Conservation (phyloP, 176 grass and related monocot genomes). For the Paspalum vaginatum region DNA sequence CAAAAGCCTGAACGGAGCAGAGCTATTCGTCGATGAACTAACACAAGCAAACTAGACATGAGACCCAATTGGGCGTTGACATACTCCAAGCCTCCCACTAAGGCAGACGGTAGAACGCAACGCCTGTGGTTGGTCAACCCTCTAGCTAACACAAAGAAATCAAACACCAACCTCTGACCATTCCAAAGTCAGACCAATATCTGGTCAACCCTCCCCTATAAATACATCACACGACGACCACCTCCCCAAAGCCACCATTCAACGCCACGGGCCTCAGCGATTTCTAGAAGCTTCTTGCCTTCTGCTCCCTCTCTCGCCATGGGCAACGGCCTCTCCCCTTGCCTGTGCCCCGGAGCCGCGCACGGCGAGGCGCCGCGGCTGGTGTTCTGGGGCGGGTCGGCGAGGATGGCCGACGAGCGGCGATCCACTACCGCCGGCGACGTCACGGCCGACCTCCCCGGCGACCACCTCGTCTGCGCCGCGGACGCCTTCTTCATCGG, state of each 20-base stretch:
- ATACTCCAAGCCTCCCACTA: conserved; percentile 20
- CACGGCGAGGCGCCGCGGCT: conserved; percentile 35
- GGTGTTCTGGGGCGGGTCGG: conserved; percentile 71
- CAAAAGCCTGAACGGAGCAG: no score
- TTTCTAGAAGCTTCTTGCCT: conserved; percentile 43
- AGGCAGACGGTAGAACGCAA: conserved; percentile 23
- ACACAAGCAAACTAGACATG: neutral
- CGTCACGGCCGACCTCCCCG: conserved; percentile 59
- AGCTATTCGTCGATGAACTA: neutral
- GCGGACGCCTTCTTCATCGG: conserved; percentile 85
- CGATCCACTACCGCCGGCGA: conserved; percentile 52
- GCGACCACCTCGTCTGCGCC: conserved; percentile 57
- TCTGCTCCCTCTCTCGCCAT: conserved; percentile 34
- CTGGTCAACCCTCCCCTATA: conserved; percentile 37
- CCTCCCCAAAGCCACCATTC: conserved; percentile 11
- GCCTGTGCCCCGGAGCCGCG: conserved; percentile 38
- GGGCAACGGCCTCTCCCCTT: conserved; percentile 81
- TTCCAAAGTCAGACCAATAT: conserved; percentile 14
- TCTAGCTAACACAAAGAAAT: conserved; percentile 16
- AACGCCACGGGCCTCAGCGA: neutral
- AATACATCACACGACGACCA: conserved; percentile 32
- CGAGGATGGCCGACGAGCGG: conserved; percentile 28
- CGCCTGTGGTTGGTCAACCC: conserved; percentile 31
- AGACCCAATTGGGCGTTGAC: conserved; percentile 27
- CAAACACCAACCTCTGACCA: conserved; percentile 26